Evolutionary conservation across 2,329 filamentous ascomycete genomes (phyloP), one percentile per base, ranked within the genome.

Genomic region (Alternaria sp.): DNA sequence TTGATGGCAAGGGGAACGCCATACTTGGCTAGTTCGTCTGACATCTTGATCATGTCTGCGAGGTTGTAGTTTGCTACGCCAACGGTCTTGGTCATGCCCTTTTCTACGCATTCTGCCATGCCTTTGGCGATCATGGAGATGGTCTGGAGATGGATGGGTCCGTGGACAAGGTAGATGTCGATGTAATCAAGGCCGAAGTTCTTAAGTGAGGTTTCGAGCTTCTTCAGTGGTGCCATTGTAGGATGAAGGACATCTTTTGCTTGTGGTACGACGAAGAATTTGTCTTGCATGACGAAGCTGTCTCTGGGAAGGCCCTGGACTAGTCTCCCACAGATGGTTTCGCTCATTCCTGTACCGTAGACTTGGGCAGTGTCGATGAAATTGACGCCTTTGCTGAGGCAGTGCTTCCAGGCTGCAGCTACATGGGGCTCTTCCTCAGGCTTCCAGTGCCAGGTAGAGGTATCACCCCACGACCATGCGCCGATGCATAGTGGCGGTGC

Each of bases 1-100:
- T 81, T 82, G 18, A 77, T 75, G 1, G 80, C 78, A 5, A 83
- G 78, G 1, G 81, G 79, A 5, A 82, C 51, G 14, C 51, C 51
- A 14, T 53, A 32, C 22, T 53, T 53, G 24, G 51, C 32, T 5
- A 53, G 38, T 42, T 53, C 51, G 6, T 53, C 51, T 7, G 18
- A 26, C 51, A 53, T 53, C 14, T 43, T 53, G 3, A 53, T 42
- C 51, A 53, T 53, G n/a, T 53, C 51, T 22, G 2, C 14, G 7
- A 53, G 51, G 14, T 38, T 53, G 14, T 53, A 53, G 26, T 53
- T 53, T 32, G 51, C 51, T 8, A 53, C 51, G 2, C 51, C 51
- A 3, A 53, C 26, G 8, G 38, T 43, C 8, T 43, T 53, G 12
- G 51, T 53, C 38, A 53, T 32, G 26, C 51, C 51, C 18, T 32